Base-by-base conservation (phyloP, 495 filamentous ascomycete species). In the Xylaria curta region DNA sequence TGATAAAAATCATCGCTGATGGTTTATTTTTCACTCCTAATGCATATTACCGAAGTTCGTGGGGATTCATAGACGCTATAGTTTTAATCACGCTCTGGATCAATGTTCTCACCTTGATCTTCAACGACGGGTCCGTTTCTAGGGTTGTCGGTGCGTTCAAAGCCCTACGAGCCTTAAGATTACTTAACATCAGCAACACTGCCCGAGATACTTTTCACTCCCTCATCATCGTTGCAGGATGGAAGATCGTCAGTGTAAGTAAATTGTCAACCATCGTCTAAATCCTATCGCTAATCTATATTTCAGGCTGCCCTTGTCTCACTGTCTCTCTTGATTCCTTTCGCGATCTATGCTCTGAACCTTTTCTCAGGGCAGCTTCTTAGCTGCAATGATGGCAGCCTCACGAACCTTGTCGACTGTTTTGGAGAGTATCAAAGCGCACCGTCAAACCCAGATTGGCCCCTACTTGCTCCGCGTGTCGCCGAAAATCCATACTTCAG, bases 11-110 rank as follows among this genome's bases (percentile, higher is more conserved):
- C 46, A 89, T 99, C 72, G 96, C 96, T 0, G 96, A 99, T 83
- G 96, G 96, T 24, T 93, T 97, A 76, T 95, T 98, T 81, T 98
- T 91, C 89, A 97, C 96, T 0, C 96, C 96, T 0, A 98, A 99
- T 83, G 97, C 96, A 5, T 99, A 97, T 75, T 96, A 97, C 80
- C 89, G 96, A 72, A 92, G 96, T 72, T 95, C 95, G 0, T 99
- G 96, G 96, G 96, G 96, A 33, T 91, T 97, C 68, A 98, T 99
- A 69, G 96, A 99, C 79, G 96, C 92, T 33, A 76, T 98, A 64
- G 96, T 99, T 70, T 85, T 99, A 59, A 81, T 97, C 69, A 98
- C 96, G 0, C 90, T 99, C 7, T 99, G 96, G 96, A 92, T 97
- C 76, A 98, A 95, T 77, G 96, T 99, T 68, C 83, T 89, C 44